Conservation (phyloP, 805 yeast species). For the Zygotorulaspora chibaensis region DNA sequence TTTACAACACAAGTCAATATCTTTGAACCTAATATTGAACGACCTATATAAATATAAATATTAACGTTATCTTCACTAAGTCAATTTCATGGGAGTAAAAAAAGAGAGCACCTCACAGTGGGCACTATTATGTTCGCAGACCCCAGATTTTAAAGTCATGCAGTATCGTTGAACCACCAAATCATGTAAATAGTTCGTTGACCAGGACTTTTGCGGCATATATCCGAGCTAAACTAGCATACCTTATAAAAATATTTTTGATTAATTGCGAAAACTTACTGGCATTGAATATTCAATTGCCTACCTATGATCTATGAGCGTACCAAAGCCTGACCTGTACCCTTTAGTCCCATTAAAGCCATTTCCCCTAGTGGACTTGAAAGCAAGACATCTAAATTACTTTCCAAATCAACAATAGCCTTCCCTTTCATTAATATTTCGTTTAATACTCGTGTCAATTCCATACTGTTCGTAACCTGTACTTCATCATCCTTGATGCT, state of each 20-base stretch:
- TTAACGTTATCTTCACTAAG: neutral
- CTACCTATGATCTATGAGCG: constrained; percentile 3
- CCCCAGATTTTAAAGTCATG: too few species aligned
- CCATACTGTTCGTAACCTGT: constrained; percentile 39
- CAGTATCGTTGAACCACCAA: too few species aligned
- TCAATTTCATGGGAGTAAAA: neutral
- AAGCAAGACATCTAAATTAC: constrained; percentile 24
- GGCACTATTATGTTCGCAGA: too few species aligned
- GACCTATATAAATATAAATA: neutral
- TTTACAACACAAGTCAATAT: neutral
- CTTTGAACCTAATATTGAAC: neutral
- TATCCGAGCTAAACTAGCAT: too few species aligned
- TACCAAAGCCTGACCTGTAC: constrained; percentile 28
- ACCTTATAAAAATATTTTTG: too few species aligned
- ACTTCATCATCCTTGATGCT: constrained; percentile 42
- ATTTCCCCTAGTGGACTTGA: constrained; percentile 28
- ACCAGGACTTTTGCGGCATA: too few species aligned
- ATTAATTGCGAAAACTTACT: too few species aligned
- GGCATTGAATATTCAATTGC: too few species aligned
- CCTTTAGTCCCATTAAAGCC: constrained; percentile 25
- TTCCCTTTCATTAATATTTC: constrained; percentile 41
- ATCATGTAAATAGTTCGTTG: too few species aligned
- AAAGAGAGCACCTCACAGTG: too few species aligned
- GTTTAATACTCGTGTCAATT: constrained; percentile 42
- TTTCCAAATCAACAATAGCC: constrained; percentile 27